Evolutionary conservation across 2,329 filamentous ascomycete genomes (phyloP), one percentile per base, ranked within the genome.

Genomic region (Xylaria sp.): DNA sequence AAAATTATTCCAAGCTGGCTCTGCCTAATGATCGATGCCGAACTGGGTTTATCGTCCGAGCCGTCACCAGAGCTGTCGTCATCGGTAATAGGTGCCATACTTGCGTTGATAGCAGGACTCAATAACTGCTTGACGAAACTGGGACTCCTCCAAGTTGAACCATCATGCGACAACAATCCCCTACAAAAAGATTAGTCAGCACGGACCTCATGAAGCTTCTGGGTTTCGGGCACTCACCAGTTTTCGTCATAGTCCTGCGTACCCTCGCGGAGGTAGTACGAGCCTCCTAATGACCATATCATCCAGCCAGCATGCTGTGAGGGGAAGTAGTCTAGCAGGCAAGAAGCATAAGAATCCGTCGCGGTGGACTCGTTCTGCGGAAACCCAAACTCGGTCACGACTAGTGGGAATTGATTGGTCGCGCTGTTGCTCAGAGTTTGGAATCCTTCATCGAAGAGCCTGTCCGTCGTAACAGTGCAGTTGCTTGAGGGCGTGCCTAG

Each of bases 221-320:
- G 13, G 3, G 13, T 41, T 6, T 39, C 15, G 50, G 59, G 39
- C 25, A 75, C 75, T 71, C 7, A 76, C 75, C 87, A 90, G 1
- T 79, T 77, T 75, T 90, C 88, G 48, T 90, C 87, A 54, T 75
- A 82, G 74, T 89, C 87, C 73, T 86, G 84, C 0, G 64, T 80
- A 0, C 87, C 87, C 39, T 80, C 73, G 1, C 87, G 80, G 65
- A 86, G 83, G 73, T 90, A 90, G 73, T 90, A 90, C 70, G 86
- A 87, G 9, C 87, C 87, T 0, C 82, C 82, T 18, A 91, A 68
- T 46, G 87, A 86, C 85, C 88, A 90, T 76, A 87, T 81, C 78
- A 85, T 84, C 87, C 87, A 88, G 4, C 88, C 84, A 0, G 83
- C 82, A 75, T 85, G 81, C 66, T 82, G 79, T 18, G 79, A 76